These are phyloP conservation scores for Sparassis latifolia DNA, from an alignment of 1,284 basidiomycete genomes.

Conservation along the genomic window DNA sequence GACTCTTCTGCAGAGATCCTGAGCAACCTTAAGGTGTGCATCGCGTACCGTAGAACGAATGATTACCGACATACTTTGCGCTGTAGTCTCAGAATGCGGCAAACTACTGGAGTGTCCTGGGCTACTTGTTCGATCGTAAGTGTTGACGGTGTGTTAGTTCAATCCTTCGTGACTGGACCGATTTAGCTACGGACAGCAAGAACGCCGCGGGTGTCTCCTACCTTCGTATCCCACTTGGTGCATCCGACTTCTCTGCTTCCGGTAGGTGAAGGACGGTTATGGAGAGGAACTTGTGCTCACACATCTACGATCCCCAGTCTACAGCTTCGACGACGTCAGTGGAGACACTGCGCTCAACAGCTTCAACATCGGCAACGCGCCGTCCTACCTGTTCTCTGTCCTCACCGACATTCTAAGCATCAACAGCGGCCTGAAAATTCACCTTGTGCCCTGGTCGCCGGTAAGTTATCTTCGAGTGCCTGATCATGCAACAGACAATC, in stretches of 20 bases:
- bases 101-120: slow-evolving; percentile 39
- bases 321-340: slow-evolving; percentile 39
- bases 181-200: slow-evolving; percentile 37
- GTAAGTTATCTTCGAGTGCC: slow-evolving; percentile 22
- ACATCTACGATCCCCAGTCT: slow-evolving; percentile 26
- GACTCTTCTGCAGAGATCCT: slow-evolving; percentile 44
- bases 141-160: not conserved
- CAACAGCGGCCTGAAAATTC: slow-evolving; percentile 35
- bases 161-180: not conserved
- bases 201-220: slow-evolving; percentile 42
- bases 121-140: slow-evolving; percentile 41
- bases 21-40: slow-evolving; percentile 38
- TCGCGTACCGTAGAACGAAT: not conserved
- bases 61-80: not conserved
- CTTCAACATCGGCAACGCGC: slow-evolving; percentile 40
- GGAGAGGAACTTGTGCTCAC: not conserved
- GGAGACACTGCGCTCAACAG: slow-evolving; percentile 35
- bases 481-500: not conserved
- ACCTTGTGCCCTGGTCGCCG: slow-evolving; percentile 46
- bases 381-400: slow-evolving; percentile 38
- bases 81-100: slow-evolving; percentile 34
- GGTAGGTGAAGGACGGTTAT: slow-evolving; percentile 9
- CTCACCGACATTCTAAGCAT: slow-evolving; percentile 41
- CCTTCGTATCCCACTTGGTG: slow-evolving; percentile 47
- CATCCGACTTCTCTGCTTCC: slow-evolving; percentile 37